Evolutionary conservation across 805 yeast species (phyloP).

Genomic region (Debaryomyces maramus): DNA sequence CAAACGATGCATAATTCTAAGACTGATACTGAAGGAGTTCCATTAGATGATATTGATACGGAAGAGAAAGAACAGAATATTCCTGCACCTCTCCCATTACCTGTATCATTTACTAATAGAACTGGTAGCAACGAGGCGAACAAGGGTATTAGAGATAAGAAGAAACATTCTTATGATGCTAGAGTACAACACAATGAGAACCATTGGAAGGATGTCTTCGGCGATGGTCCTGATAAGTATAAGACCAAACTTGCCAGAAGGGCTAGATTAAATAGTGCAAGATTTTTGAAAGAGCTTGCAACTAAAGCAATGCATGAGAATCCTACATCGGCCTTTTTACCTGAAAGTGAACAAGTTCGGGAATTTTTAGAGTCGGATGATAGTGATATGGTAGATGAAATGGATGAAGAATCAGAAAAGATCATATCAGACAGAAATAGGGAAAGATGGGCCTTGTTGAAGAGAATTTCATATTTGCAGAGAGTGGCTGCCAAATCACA

Average conservation of each 20-base stretch:
- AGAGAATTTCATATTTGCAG: constrained; percentile 68
- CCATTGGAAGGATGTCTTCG: constrained; percentile 74
- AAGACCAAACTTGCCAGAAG: constrained; percentile 45
- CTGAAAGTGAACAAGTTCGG: constrained; percentile 56
- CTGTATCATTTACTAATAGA: constrained; percentile 76
- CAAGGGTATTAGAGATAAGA: constrained; percentile 78
- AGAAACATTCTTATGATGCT: constrained; percentile 77
- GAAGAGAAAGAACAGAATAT: constrained; percentile 23
- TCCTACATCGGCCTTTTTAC: constrained; percentile 43
- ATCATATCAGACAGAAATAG: constrained; percentile 43
- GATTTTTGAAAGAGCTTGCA: constrained; percentile 59
- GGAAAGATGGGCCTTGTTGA: constrained; percentile 71
- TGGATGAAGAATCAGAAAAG: constrained; percentile 40
- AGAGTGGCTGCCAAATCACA: constrained; percentile 57
- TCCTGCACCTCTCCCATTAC: constrained; percentile 37
- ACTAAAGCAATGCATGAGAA: constrained; percentile 42
- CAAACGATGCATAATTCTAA: constrained; percentile 15
- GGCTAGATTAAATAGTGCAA: constrained; percentile 54
- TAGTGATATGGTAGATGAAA: constrained; percentile 30
- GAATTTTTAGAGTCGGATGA: constrained; percentile 55
- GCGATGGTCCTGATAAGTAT: constrained; percentile 70
- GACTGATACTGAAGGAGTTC: constrained; percentile 15
- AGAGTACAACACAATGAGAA: constrained; percentile 67
- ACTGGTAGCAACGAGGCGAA: constrained; percentile 79
- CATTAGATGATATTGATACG: constrained; percentile 27